These are phyloP conservation scores for Pisolithus microcarpus DNA, from an alignment of 768 basidiomycete genomes.

Conservation along the genomic window DNA sequence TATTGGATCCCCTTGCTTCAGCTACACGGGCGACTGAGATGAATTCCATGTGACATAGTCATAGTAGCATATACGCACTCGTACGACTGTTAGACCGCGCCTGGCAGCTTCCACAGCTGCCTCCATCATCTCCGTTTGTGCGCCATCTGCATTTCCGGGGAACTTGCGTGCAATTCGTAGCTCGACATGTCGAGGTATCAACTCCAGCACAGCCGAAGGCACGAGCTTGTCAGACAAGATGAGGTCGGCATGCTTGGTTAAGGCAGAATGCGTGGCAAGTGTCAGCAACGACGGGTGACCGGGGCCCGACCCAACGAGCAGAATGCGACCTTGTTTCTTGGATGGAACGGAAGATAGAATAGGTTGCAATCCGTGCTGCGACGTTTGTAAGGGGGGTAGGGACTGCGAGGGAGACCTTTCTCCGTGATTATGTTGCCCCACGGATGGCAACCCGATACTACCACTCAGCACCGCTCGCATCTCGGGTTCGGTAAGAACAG, in stretches of 20 bases:
- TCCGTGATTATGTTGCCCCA: not conserved
- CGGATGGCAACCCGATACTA: constrained; percentile 10
- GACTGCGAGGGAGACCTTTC: not conserved
- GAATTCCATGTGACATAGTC: not conserved
- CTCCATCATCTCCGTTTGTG: constrained; percentile 93
- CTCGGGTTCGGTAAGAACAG: constrained; percentile 56
- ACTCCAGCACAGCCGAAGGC: constrained; percentile 74
- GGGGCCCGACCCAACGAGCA: constrained; percentile 91
- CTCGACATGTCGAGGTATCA: constrained; percentile 67
- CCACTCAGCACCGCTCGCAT: constrained; percentile 59
- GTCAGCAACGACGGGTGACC: constrained; percentile 93
- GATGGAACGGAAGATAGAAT: constrained; percentile 3
- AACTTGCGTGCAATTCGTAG: constrained; percentile 94
- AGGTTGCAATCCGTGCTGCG: constrained; percentile 23
- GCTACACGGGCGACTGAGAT: constrained; percentile 31
- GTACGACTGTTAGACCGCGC: constrained; percentile 77
- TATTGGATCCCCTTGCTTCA: constrained; percentile 97
- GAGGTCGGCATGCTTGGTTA: constrained; percentile 75
- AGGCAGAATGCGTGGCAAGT: constrained; percentile 70
- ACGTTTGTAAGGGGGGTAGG: constrained; percentile 15
- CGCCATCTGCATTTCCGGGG: constrained; percentile 93
- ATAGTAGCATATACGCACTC: constrained; percentile 42
- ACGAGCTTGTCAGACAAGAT: constrained; percentile 97
- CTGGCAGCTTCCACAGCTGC: constrained; percentile 78
- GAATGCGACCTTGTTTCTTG: constrained; percentile 55